Evolutionary conservation across 176 grass and related monocot genomes (phyloP).

Genomic region (Ananas comosus): DNA sequence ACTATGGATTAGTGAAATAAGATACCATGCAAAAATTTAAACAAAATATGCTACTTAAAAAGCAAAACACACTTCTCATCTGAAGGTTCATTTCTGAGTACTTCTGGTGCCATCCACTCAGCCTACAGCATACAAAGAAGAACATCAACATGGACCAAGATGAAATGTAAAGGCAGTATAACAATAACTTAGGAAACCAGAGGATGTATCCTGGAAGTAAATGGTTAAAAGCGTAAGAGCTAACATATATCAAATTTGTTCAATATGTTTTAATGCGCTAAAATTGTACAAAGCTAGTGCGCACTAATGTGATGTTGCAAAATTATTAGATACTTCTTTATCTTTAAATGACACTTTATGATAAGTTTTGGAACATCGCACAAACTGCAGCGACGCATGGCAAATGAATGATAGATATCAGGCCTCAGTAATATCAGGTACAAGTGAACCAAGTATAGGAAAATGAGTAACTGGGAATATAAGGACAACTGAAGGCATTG

Average conservation of each 20-base stretch:
- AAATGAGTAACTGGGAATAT: background rate
- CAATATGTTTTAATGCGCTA: too few species aligned
- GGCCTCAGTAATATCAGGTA: background rate
- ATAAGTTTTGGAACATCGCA: background rate
- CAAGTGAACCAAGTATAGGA: background rate
- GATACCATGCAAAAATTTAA: background rate
- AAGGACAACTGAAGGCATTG: background rate
- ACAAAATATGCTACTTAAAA: constrained; percentile 8
- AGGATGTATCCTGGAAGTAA: too few species aligned
- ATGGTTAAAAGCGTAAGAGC: too few species aligned
- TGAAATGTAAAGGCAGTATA: too few species aligned
- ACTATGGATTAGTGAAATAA: constrained; percentile 4
- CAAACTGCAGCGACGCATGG: background rate
- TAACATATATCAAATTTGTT: too few species aligned
- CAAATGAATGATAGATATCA: background rate
- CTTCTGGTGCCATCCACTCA: constrained; percentile 99
- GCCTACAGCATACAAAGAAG: constrained; percentile 47
- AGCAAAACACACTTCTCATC: constrained; percentile 77
- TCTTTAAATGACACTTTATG: too few species aligned
- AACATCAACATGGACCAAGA: background rate
- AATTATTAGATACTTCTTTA: too few species aligned
- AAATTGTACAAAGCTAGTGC: too few species aligned
- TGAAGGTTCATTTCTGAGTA: constrained; percentile 90
- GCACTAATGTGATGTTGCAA: too few species aligned
- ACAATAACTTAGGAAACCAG: background rate